Conservation (phyloP, 2,329 filamentous ascomycete species). For the Huntiella moniliformis region DNA sequence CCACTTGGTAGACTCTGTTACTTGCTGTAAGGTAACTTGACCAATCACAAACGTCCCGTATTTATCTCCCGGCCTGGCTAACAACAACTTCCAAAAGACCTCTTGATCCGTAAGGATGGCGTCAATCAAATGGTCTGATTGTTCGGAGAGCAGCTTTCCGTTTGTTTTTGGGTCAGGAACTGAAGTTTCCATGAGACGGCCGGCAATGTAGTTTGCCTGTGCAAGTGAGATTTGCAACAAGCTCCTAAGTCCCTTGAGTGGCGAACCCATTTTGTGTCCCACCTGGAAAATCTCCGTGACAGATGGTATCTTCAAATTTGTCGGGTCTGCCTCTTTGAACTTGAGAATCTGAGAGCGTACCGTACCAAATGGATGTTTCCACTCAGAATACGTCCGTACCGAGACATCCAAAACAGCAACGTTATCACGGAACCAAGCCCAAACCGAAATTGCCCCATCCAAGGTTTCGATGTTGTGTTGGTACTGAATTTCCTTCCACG, state of each 20-base stretch:
- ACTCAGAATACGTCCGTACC: neutral
- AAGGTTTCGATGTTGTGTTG: neutral
- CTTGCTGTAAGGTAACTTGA: too few relatives aligned
- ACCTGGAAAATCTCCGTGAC: constrained; percentile 7
- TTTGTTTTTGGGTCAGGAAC: neutral
- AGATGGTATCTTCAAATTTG: neutral
- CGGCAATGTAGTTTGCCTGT: constrained; percentile 1
- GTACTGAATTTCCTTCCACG: neutral
- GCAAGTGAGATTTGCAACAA: constrained; percentile 8
- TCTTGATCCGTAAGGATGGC: constrained; percentile 7
- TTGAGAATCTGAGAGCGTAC: neutral
- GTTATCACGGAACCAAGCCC: neutral
- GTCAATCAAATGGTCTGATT: neutral
- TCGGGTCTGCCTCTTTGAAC: neutral
- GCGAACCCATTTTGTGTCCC: neutral
- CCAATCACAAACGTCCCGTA: neutral
- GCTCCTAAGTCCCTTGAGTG: neutral
- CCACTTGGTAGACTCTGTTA: too few relatives aligned
- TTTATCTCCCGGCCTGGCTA: neutral
- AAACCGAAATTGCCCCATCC: neutral
- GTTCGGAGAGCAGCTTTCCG: neutral
- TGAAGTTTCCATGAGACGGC: neutral
- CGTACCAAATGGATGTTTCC: too few relatives aligned
- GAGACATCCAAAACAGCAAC: neutral
- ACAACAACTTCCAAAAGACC: constrained; percentile 8